These are phyloP conservation scores for Biscogniauxia sp. DNA, from an alignment of 2,329 filamentous ascomycete genomes.

Conservation along the genomic window DNA sequence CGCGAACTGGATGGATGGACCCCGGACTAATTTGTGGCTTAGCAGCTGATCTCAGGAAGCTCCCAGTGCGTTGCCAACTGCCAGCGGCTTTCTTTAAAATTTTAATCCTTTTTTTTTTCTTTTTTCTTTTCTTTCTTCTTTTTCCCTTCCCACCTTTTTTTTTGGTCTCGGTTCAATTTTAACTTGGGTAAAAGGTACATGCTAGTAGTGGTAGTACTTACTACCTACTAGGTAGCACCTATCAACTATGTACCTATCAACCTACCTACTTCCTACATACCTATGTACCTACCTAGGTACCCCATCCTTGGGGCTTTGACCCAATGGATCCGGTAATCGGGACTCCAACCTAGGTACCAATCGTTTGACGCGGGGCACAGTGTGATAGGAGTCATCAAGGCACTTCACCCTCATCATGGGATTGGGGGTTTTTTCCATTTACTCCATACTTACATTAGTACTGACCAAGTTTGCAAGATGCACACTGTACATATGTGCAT, in stretches of 20 bases:
- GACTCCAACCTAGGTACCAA: conserved; percentile 11
- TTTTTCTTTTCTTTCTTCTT: conserved; percentile 12
- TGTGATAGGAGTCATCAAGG: not conserved
- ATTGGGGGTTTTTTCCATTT: not conserved
- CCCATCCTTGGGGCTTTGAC: conserved; percentile 3
- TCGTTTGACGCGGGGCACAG: conserved; percentile 24
- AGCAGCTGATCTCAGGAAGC: not conserved
- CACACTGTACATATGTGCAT: too few species aligned
- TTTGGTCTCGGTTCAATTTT: conserved; percentile 19
- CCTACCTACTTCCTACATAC: too few species aligned
- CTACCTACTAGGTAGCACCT: too few species aligned
- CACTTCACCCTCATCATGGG: not conserved
- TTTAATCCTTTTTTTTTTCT: conserved; percentile 7
- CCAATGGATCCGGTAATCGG: conserved; percentile 22
- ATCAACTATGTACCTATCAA: too few species aligned
- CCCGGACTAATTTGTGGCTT: not conserved
- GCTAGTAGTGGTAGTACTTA: too few species aligned
- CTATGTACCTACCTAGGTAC: too few species aligned
- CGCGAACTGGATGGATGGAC: not conserved
- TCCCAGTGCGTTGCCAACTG: conserved; percentile 15
- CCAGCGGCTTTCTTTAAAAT: conserved; percentile 5
- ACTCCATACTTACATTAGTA: too few species aligned
- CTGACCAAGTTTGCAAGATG: too few species aligned
- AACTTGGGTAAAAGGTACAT: conserved; percentile 2
- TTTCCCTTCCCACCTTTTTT: conserved; percentile 5